Evolutionary conservation across 139 green algal genomes (phyloP), one percentile per base, ranked within the genome.

Genomic region (Chlorella ohadii): DNA sequence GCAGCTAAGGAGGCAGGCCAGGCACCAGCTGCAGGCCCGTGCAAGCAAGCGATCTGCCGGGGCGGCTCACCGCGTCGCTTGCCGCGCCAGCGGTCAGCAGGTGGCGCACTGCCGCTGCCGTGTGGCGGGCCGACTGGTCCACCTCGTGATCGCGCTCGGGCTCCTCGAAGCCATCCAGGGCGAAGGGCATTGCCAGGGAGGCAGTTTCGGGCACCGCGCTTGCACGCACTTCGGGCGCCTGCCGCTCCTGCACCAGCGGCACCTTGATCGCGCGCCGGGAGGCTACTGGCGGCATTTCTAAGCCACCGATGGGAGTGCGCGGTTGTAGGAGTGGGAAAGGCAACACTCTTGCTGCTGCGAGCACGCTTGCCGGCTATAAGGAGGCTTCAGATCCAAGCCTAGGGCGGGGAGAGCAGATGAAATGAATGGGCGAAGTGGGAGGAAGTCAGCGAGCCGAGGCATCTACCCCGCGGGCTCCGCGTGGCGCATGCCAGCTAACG

Each of bases 101-200:
- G 59, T 63, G 76, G 11, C 25, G 27, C 15, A 82, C 36, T 17
- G 56, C 71, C 38, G 16, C 59, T 13, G 27, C 59, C 41, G 17
- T 39, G 9, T 36, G 36, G 9, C 15, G 76, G 22, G 57, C 57
- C 27, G 70, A 77, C 20, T 61, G 36, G 17, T 33, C 41, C 19
- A 82, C 36, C 25, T 82, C 76, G 4, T 57, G 22, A 17, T 25
- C 36, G 1, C 20, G 19, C 4, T 38, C 3, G 11, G 31, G 36
- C 2, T 71, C 59, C 20, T 28, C 27, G 22, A 82, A 72, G 25
- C 59, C 76, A 36, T 82, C 76, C 59, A 82, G 76, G 4, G 71
- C 59, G 39, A 82, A 82, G 23, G 71, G 28, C 25, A 82, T 34
- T 1, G 31, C 65, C 31, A 41, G 31, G 12, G 51, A 59, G 51